Evolutionary conservation across 176 grass and related monocot species (phyloP).

Genomic region (Zea luxurians): DNA sequence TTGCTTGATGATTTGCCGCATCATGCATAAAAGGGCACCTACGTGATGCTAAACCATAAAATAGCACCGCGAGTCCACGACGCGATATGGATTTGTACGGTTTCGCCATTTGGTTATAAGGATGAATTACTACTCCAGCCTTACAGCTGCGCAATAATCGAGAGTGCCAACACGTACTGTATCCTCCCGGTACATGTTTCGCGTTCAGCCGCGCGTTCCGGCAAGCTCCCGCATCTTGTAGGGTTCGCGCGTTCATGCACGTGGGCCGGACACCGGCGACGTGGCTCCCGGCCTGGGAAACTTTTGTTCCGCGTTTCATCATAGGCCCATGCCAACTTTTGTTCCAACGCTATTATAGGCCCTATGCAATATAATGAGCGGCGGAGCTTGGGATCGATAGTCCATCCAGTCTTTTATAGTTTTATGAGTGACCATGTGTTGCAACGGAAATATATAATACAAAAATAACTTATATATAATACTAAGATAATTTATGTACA

Average conservation of each 20-base stretch:
- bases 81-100: neutral
- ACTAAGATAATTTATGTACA: too few species aligned
- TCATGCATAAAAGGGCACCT: neutral
- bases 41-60: neutral
- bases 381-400: too few species aligned
- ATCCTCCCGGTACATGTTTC: neutral
- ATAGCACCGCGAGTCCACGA: neutral
- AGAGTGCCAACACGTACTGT: neutral
- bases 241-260: too few species aligned
- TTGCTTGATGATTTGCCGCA: neutral
- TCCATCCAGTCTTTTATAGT: too few species aligned
- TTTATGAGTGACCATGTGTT: too few species aligned
- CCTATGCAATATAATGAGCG: neutral
- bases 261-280: neutral
- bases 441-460: too few species aligned
- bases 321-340: neutral
- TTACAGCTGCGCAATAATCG: neutral
- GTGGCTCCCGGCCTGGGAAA: neutral
- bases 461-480: too few species aligned
- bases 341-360: neutral
- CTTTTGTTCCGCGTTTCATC: neutral
- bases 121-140: too few species aligned
- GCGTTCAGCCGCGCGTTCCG: too few species aligned
- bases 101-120: neutral
- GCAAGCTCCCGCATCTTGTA: too few species aligned